Percentiles rank a stretch among this genome's conserved stretches.
These are phyloP conservation scores for Beauveria brongniartii DNA, from an alignment of 2,329 filamentous ascomycete genomes.

Conservation along the genomic window DNA sequence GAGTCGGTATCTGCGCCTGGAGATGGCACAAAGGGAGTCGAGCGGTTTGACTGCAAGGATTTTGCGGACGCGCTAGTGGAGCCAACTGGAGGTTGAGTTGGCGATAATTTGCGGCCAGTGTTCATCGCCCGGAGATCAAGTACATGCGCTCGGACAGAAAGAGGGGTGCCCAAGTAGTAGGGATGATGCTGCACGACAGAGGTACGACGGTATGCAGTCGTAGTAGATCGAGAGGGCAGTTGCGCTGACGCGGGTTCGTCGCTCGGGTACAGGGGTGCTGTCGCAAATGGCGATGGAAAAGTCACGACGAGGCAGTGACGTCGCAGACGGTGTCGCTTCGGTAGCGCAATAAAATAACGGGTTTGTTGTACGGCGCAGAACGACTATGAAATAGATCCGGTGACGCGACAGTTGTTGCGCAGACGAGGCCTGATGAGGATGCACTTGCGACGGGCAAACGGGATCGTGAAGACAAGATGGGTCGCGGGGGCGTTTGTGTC, in stretches of 20 bases:
- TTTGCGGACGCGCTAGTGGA: slow-evolving; percentile 19
- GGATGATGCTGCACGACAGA: neutral
- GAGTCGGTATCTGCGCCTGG: slow-evolving; percentile 17
- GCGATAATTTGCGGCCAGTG: slow-evolving; percentile 16
- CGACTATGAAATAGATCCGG: neutral
- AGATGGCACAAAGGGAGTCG: slow-evolving; percentile 25
- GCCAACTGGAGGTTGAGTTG: slow-evolving; percentile 16
- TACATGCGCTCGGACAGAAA: slow-evolving; percentile 17
- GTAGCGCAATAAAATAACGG: neutral
- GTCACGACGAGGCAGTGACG: neutral
- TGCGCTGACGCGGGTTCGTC: neutral
- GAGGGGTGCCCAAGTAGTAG: neutral
- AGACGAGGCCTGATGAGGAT: neutral
- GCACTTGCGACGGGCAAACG: slow-evolving; percentile 4
- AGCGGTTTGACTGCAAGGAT: slow-evolving; percentile 21
- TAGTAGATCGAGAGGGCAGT: neutral
- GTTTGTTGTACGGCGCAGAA: neutral
- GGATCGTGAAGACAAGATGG: neutral
- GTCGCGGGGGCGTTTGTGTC: neutral
- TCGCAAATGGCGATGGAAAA: slow-evolving; percentile 1
- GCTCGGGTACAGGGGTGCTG: neutral
- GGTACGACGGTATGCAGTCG: neutral
- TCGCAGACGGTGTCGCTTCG: neutral
- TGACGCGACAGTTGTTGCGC: neutral
- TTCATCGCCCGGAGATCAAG: slow-evolving; percentile 23